Evolutionary conservation across 352 stramenopile genomes (phyloP), one percentile per base, ranked within the genome.

Genomic region (Halophytophthora polymorphica): DNA sequence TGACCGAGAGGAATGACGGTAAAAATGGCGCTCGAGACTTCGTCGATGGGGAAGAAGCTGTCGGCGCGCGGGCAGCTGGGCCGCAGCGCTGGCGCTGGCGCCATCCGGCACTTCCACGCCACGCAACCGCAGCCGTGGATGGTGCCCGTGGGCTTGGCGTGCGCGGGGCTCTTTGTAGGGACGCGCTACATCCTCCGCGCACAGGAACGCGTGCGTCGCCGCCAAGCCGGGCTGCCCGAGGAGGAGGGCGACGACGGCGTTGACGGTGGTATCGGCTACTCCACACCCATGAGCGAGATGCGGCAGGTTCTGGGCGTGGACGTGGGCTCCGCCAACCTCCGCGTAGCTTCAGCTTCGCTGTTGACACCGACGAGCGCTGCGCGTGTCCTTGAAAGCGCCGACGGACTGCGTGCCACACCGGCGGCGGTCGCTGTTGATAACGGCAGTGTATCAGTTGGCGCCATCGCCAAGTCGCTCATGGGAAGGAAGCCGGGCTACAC

Each of bases 401-500:
- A 88, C 36, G 77, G 77, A 7, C 45, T 80, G 28, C 64, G 77
- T 0, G 70, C 71, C 41, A 77, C 77, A 21, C 71, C 74, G 10
- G 74, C 77, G 8, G 74, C 74, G 0, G 74, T 88, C 17, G 74
- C 74, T 2, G 69, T 86, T 21, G 73, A 85, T 47, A 88, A 86
- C 38, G 77, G 62, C 39, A 70, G 15, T 33, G 69, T 82, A 15
- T 67, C 75, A 17, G 68, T 88, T 8, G 77, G 74, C 7, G 56
- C 72, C 5, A 52, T 88, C 15, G 77, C 74, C 38, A 66, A 66
- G 45, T 46, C 74, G 25, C 36, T 86, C 15, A 64, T 78, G 19
- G 74, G 74, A 0, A 61, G 77, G n/a, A 88, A 88, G 39, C 62
- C 62, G 10, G 70, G 73, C 10, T 64, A 84, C 61, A 83, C 77